Conservation (phyloP, 192 early-diverging fungal species). For the Dissophora globulifera region DNA sequence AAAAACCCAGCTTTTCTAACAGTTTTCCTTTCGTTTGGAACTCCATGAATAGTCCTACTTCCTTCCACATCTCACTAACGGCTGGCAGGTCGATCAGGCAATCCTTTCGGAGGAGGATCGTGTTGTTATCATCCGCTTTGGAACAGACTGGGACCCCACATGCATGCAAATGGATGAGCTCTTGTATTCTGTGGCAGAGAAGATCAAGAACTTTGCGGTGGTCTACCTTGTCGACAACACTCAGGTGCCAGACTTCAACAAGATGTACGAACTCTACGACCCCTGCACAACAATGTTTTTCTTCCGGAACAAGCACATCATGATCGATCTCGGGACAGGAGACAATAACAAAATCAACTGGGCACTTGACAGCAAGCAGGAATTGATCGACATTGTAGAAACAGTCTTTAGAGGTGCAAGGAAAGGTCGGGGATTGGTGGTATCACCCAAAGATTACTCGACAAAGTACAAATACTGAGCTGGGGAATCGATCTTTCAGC, state of each 20-base stretch:
- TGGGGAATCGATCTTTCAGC: too few relatives aligned
- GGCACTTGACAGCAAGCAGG: slow-evolving; percentile 94
- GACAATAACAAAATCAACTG: slow-evolving; percentile 99
- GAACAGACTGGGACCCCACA: slow-evolving; percentile 93
- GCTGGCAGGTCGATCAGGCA: slow-evolving; percentile 99
- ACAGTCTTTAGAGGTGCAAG: slow-evolving; percentile 93
- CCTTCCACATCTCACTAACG: slow-evolving; percentile 73
- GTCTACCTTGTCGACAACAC: slow-evolving; percentile 96
- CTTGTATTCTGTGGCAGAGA: slow-evolving; percentile 91
- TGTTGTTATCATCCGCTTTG: slow-evolving; percentile 97
- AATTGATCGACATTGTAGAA: slow-evolving; percentile 94
- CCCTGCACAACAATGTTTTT: slow-evolving; percentile 99
- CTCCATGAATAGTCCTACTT: slow-evolving; percentile 59
- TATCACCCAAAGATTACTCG: slow-evolving; percentile 97
- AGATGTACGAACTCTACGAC: slow-evolving; percentile 99
- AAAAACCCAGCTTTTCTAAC: too few relatives aligned
- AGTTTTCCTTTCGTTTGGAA: not conserved
- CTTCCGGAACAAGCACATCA: slow-evolving; percentile 95
- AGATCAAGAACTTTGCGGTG: slow-evolving; percentile 98
- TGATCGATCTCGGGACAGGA: slow-evolving; percentile 98
- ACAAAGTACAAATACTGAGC: slow-evolving; percentile 98
- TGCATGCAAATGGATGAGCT: slow-evolving; percentile 99
- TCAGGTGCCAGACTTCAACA: slow-evolving; percentile 93
- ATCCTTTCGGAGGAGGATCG: slow-evolving; percentile 98
- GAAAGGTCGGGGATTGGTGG: slow-evolving; percentile 97